Evolutionary conservation across 1,139 yeast species (phyloP), one percentile per base, ranked within the genome.

Genomic region (Suhomyces bolitotheri): DNA sequence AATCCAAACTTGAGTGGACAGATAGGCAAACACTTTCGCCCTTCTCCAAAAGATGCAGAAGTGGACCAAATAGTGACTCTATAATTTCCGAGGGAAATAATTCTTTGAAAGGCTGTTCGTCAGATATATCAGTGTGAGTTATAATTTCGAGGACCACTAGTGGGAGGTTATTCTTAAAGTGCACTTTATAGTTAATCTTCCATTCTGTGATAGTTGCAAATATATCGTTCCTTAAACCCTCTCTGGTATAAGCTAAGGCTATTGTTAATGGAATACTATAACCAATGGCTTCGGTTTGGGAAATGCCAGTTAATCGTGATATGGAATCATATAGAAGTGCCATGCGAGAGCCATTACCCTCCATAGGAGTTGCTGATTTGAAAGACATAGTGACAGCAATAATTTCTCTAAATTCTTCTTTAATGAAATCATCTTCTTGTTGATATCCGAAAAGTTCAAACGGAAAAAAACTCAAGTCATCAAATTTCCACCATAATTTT

Each of bases 161-260:
- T 3, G 57, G 36, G 2, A 57, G 40, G 33, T 65, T 66, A 13
- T 60, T 55, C 8, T 43, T 50, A 5, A 57, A 33, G 23, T 58
- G 58, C 12, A 39, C 31, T 24, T 43, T 42, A 23, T 59, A 45
- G 5, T 19, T 16, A 9, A 22, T 13, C 11, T 46, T 45, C 2
- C 37, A 32, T 9, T 49, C 47, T 11, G 48, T 31, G 5, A 38
- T 23, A 2, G 29, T 40, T 2, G 53, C 58, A 29, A 65, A 67
- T 0, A 76, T 52, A 1, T 57, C 56, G 34, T 64, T 64, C 25
- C 73, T 56, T 1, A 58, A 43, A 0, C 82, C 82, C 16, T 62
- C 59, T 10, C 54, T 54, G 0, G 75, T 52, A 44, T 65, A 78
- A 0, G 82, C 62, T 8, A 78, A 50, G 0, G 82, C 70, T 1